Evolutionary conservation across 1,139 yeast genomes (phyloP).

Genomic region (Hemisphaericaspora xylofermentans): DNA sequence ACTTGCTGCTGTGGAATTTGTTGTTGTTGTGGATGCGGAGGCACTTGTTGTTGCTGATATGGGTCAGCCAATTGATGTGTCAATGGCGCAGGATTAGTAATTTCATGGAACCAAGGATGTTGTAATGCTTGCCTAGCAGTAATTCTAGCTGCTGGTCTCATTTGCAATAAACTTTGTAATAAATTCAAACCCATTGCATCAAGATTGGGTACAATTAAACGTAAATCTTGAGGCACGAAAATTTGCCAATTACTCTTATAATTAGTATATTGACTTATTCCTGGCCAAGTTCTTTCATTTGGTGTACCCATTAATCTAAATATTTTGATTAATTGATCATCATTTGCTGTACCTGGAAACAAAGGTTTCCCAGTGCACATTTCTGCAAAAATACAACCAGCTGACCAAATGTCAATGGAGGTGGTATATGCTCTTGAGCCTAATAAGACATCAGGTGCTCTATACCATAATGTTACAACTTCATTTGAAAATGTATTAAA

Average conservation of each 20-base stretch:
- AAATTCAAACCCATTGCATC: constrained; percentile 82
- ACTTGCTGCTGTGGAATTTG: constrained; percentile 11
- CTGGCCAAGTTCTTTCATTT: constrained; percentile 89
- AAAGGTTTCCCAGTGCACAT: constrained; percentile 88
- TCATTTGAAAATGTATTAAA: too few relatives aligned
- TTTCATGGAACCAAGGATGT: constrained; percentile 95
- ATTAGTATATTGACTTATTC: constrained; percentile 81
- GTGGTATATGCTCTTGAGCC: constrained; percentile 90
- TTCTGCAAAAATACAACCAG: constrained; percentile 95
- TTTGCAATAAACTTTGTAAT: constrained; percentile 73
- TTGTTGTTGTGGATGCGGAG: constrained; percentile 18
- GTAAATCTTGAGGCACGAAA: constrained; percentile 80
- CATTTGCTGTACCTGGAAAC: constrained; percentile 93
- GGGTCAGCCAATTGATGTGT: constrained; percentile 37
- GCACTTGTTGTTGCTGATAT: constrained; percentile 37
- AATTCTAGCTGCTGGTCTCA: constrained; percentile 89
- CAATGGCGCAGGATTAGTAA: constrained; percentile 43
- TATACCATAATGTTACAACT: constrained; percentile 97
- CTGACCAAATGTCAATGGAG: constrained; percentile 97
- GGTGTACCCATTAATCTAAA: constrained; percentile 89
- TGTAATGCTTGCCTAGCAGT: constrained; percentile 90
- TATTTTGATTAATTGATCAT: constrained; percentile 90
- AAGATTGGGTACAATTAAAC: constrained; percentile 70
- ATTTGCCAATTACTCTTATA: constrained; percentile 77
- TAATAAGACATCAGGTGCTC: constrained; percentile 97